A percentile compares a stretch with the other conserved stretches of the same genome.
Conservation (phyloP, 441 rosid species). For the Macaranga tanarius region DNA sequence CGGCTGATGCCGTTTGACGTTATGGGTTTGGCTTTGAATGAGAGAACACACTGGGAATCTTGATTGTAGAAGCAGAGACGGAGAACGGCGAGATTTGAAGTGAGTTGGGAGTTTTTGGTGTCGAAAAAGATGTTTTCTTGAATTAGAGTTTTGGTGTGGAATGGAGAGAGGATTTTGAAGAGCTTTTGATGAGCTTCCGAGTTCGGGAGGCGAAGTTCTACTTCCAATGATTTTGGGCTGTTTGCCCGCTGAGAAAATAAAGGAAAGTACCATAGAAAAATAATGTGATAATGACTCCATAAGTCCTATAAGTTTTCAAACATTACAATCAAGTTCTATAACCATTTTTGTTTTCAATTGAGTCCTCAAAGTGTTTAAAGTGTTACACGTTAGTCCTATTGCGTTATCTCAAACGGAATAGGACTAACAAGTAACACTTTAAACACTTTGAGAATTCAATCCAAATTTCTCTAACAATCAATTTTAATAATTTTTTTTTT, state of each 20-base stretch:
- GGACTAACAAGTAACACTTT: no score
- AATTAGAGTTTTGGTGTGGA: constrained; percentile 40
- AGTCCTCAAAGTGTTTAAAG: no score
- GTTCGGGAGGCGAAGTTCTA: constrained; percentile 52
- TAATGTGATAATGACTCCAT: no score
- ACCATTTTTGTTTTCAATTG: no score
- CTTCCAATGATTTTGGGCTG: constrained; percentile 33
- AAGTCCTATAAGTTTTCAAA: no score
- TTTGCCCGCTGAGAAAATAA: not conserved
- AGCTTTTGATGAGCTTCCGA: constrained; percentile 43
- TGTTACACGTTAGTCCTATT: no score
- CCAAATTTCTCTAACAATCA: no score
- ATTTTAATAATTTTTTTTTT: no score
- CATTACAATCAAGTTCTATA: no score
- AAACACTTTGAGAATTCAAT: no score
- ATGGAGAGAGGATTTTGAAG: constrained; percentile 44
- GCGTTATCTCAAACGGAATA: no score
- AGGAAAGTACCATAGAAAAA: not conserved
- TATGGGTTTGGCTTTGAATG: constrained; percentile 54
- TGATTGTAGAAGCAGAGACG: constrained; percentile 67
- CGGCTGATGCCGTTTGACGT: constrained; percentile 61
- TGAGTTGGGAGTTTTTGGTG: constrained; percentile 40
- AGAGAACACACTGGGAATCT: constrained; percentile 43
- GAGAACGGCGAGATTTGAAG: constrained; percentile 45
- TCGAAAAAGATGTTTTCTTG: constrained; percentile 71